Evolutionary conservation across 2,329 filamentous ascomycete genomes (phyloP), one percentile per base, ranked within the genome.

Genomic region (Elsinoe necatrix): DNA sequence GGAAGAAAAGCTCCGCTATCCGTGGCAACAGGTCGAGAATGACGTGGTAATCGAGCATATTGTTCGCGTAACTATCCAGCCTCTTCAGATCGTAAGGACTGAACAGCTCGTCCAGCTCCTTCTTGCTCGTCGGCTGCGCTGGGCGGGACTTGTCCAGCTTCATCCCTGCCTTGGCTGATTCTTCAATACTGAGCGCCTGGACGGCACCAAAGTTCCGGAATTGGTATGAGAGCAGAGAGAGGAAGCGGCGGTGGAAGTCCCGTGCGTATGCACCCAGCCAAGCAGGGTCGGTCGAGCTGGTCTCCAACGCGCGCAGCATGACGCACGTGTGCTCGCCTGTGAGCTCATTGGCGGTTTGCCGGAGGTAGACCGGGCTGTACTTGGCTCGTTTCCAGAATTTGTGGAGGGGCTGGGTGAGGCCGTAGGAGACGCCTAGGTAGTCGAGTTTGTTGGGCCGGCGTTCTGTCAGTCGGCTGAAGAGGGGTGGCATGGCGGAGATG

Each of bases 271-370:
- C 89, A 14, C 88, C 89, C 0, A 97, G 83, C 93, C 93, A 97
- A 65, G 81, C 83, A 57, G 77, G 77, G 63, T 95, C 89, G 41
- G 83, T 84, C 54, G 72, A 76, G 58, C 82, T 78, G 5, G 61
- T 63, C 52, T 76, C 71, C 2, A 98, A 78, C 1, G 90, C 87
- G 57, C 89, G 83, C 50, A 98, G 80, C 95, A 98, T 98, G 25
- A 98, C 92, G 68, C 90, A 96, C 0, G 93, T 95, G 69, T 98
- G 93, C 72, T 98, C 93, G 56, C 93, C 93, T 0, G 95, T 98
- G 45, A 98, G 78, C 57, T 97, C 93, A 68, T 97, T 98, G 54
- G 93, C 80, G 1, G 95, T 98, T 74, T 98, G 93, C 31, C 93
- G 82, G 12, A 98, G 80, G 66, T 98, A 98, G 0, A 98, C 89